Evolutionary conservation across 2,329 filamentous ascomycete species (phyloP), one percentile per base, ranked within the genome.

Genomic region (Aspergillus brunneoviolaceus): DNA sequence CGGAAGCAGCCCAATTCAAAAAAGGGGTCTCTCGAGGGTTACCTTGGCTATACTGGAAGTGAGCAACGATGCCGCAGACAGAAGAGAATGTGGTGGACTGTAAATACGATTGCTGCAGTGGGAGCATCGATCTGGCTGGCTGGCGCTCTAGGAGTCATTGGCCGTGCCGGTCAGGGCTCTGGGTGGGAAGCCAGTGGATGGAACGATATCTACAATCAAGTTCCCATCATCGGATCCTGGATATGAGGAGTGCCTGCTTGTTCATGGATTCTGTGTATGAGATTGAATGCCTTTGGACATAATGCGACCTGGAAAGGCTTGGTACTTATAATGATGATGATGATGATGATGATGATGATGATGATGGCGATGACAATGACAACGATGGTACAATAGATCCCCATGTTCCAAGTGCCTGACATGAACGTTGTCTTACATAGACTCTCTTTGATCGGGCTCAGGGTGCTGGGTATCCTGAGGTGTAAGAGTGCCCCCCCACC

Each of bases 121-220:
- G 74, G 89, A 2, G 82, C 87, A 7, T 83, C 78, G 0, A 58
- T 92, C n/a, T 97, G 93, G 93, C 85, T 93, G 55, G 87, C 88
- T 0, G 93, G 93, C 3, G 89, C 90, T 0, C 74, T 97, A 35
- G 91, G 90, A 0, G 81, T 96, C 16, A 86, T 96, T 9, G 92
- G 89, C 2, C 82, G 85, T 63, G 90, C 84, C 1, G 92, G 92
- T 0, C 75, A 80, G 62, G 87, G 86, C 1, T 79, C 84, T 4
- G 92, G 92, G 0, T 97, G 92, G 92, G 82, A 96, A 57, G 91
- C 87, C 2, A 89, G 82, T 66, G 82, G 90, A 53, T 96, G 94
- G 76, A 89, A 97, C 78, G 84, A 86, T 53, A 80, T 96, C 64
- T 92, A 87, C 72, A 79, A 75, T 62, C 81, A 80, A 55, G 80